Evolutionary conservation across 2,329 filamentous ascomycete species (phyloP).

Genomic region (Colletotrichum chlorophyti): DNA sequence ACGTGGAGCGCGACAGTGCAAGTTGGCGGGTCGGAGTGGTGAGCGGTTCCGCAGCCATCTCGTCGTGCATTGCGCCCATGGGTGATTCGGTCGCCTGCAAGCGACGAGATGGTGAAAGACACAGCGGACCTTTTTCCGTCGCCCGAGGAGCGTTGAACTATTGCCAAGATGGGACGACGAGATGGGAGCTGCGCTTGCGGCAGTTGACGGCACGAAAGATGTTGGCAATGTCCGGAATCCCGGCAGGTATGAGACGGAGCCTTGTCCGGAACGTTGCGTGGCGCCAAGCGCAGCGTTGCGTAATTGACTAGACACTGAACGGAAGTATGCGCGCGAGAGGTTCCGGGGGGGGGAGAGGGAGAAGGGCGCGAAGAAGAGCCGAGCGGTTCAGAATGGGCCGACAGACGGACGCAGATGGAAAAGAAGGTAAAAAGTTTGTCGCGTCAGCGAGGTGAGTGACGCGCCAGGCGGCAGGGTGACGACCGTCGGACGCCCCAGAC

Average conservation of each 20-base stretch:
- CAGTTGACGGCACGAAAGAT: not conserved
- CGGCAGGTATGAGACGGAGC: too few species aligned
- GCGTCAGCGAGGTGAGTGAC: not conserved
- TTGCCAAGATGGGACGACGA: not conserved
- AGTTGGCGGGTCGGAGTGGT: conserved; percentile 42
- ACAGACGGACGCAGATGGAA: not conserved
- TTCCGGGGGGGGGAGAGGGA: not conserved
- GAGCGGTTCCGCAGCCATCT: conserved; percentile 39
- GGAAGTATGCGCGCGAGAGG: too few species aligned
- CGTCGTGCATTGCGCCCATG: conserved; percentile 26
- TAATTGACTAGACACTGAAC: too few species aligned
- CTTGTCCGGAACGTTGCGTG: too few species aligned
- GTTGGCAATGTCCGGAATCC: too few species aligned
- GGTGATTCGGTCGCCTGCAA: conserved; percentile 15
- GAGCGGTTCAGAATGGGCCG: not conserved
- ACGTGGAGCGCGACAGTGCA: conserved; percentile 32
- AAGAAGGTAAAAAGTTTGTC: not conserved
- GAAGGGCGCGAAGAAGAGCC: not conserved
- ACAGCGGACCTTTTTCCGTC: not conserved
- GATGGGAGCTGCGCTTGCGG: not conserved
- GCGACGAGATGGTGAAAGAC: conserved; percentile 8
- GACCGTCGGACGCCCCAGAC: too few species aligned
- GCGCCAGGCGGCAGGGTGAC: too few species aligned
- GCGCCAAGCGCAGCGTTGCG: not conserved
- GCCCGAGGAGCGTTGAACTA: not conserved